Conservation (phyloP, 129 eudicot species). For the Ambrosia artemisiifolia region DNA sequence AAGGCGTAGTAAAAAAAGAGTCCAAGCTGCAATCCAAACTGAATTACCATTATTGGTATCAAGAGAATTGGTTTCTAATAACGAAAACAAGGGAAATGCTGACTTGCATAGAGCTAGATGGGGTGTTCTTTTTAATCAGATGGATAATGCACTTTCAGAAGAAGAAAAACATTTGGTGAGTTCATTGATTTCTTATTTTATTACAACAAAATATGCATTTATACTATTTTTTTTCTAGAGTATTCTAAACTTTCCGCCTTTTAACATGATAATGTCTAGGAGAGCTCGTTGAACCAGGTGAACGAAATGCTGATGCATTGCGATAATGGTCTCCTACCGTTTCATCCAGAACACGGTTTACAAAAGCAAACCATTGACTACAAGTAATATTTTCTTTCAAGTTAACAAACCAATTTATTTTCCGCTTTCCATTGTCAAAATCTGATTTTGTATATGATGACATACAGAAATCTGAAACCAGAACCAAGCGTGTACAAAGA, state of each 20-base stretch:
- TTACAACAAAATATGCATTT: neutral
- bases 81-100: conserved; percentile 47
- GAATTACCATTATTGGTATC: conserved; percentile 63
- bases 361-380: conserved; percentile 33
- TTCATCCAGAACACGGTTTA: conserved; percentile 26
- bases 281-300: conserved; percentile 76
- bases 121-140: conserved; percentile 65
- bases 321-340: conserved; percentile 47
- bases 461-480: conserved; percentile 41
- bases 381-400: conserved; percentile 47
- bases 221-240: neutral
- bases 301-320: conserved; percentile 76
- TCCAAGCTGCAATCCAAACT: conserved; percentile 62
- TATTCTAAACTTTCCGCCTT: neutral
- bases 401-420: neutral
- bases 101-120: conserved; percentile 62
- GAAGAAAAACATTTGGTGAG: conserved; percentile 85
- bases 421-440: too few species aligned
- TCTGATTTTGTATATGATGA: conserved; percentile 2
- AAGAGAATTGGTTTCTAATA: conserved; percentile 50
- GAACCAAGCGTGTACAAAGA: conserved; percentile 43
- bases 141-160: conserved; percentile 75
- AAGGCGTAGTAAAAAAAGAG: conserved; percentile 80
- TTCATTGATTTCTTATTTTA: neutral
- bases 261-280: conserved; percentile 38